Base-by-base conservation (phyloP, 78 protist genomes). In the Protostelium mycophagum region DNA sequence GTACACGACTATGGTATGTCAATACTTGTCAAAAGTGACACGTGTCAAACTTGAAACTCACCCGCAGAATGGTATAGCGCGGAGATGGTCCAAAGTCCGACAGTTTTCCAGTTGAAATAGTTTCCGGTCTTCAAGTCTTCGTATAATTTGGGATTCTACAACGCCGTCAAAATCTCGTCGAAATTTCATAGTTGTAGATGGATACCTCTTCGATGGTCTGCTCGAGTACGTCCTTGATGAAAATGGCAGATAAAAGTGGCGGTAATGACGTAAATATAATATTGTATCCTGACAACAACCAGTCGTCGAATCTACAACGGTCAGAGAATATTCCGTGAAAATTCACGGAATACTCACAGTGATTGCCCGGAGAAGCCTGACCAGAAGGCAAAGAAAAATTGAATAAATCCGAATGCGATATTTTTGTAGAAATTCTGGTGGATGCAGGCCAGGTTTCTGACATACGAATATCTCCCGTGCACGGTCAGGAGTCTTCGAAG, bases 371-470 rank as follows among this genome's bases (percentile, higher is more conserved):
- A 84, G 87, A 63, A 95, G 36, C 90, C 91, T 5, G 73, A 38
- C 88, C 28, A 63, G 90, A 91, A 83, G 9, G 91, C 38, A 87
- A 89, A 97, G 91, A 83, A 93, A 83, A 97, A 35, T 36, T 94
- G 97, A 5, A 86, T 10, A 16, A 95, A 25, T 63, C 86, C 73
- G 92, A 90, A 88, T 16, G 96, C 91, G 63, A 96, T 63, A 88
- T 97, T 97, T 95, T 97, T 97, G 91, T 97, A 97, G 93, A 97
- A 96, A 29, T 92, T 94, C 90, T 93, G 97, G 37, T 92, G 73
- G 38, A 97, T 87, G 36, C 96, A 83, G 0, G n/a, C 29, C 28
- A 92, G n/a, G 63, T 89, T 92, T 29, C 98, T 89, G 39, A 89
- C 37, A 38, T 83, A 88, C n/a, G 90, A 85, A 85, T 96, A 97